Conservation (phyloP, 345 rosid genomes). For the Firmiana major region DNA sequence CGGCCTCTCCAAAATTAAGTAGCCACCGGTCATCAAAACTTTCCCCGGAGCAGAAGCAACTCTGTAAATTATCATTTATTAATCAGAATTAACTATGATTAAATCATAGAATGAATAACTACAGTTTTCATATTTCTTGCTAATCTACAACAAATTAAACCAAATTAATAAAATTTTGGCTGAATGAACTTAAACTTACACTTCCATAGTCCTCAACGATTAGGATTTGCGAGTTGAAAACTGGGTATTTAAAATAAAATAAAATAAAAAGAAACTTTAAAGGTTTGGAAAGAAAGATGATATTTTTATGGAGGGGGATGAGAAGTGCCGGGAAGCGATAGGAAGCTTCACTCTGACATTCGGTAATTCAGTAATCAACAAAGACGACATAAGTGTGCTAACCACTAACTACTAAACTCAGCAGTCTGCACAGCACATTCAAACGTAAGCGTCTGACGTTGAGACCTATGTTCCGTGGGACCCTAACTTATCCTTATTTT, state of each 20-base stretch:
- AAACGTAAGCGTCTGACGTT: not conserved
- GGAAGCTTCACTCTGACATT: not conserved
- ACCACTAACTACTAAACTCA: not conserved
- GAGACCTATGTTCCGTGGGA: not conserved
- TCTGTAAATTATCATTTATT: slow-evolving; percentile 33
- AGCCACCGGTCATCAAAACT: slow-evolving; percentile 93
- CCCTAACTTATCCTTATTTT: not conserved
- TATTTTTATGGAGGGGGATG: not conserved
- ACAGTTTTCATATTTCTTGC: not conserved
- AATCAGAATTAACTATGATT: not conserved
- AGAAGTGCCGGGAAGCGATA: not conserved
- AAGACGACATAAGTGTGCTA: not conserved
- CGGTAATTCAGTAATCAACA: not conserved
- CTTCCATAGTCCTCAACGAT: not conserved
- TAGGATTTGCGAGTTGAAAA: not conserved
- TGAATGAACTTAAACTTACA: not conserved
- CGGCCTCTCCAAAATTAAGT: slow-evolving; percentile 88
- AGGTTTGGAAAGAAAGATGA: not conserved
- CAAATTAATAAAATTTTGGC: not conserved
- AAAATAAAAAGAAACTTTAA: not conserved
- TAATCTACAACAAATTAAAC: not conserved
- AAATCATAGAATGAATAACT: not conserved
- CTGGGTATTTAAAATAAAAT: not conserved
- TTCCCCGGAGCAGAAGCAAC: slow-evolving; percentile 99
- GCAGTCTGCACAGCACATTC: not conserved